A percentile compares a stretch with the other conserved stretches of the same genome.
Conservation (phyloP, 345 rosid genomes). For the Eutrema heterophyllum region DNA sequence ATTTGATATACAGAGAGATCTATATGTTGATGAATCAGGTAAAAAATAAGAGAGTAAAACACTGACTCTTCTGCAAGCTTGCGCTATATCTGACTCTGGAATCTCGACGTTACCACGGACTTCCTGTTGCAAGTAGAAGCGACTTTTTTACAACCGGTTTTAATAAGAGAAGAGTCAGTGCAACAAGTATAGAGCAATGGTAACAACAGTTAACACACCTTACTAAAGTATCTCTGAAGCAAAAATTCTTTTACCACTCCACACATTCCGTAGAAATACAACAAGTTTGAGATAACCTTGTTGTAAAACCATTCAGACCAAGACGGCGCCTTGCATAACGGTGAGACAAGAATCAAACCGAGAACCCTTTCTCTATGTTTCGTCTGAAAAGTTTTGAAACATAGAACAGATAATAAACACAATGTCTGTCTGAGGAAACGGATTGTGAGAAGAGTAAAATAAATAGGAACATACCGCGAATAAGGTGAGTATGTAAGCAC, state of each 20-base stretch:
- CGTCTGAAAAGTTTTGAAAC: constrained; percentile 51
- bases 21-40: neutral
- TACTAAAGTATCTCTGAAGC: constrained; percentile 89
- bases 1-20: neutral
- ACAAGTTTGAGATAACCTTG: constrained; percentile 69
- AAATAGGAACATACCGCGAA: constrained; percentile 64
- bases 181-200: neutral
- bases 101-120: constrained; percentile 76
- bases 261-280: constrained; percentile 89
- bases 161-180: neutral
- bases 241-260: constrained; percentile 72
- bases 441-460: neutral
- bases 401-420: neutral
- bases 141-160: neutral
- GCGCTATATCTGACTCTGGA: constrained; percentile 90
- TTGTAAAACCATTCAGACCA: constrained; percentile 96
- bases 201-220: constrained; percentile 43
- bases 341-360: constrained; percentile 91
- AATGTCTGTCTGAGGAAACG: neutral
- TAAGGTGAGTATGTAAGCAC: constrained; percentile 82
- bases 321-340: constrained; percentile 85
- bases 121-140: constrained; percentile 49
- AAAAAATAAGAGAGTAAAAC: neutral
- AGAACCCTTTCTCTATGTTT: constrained; percentile 82
- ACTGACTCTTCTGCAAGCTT: constrained; percentile 82